These are phyloP conservation scores for Cenchrus purpureus DNA, from an alignment of 176 grass and related monocot species.

Conservation along the genomic window DNA sequence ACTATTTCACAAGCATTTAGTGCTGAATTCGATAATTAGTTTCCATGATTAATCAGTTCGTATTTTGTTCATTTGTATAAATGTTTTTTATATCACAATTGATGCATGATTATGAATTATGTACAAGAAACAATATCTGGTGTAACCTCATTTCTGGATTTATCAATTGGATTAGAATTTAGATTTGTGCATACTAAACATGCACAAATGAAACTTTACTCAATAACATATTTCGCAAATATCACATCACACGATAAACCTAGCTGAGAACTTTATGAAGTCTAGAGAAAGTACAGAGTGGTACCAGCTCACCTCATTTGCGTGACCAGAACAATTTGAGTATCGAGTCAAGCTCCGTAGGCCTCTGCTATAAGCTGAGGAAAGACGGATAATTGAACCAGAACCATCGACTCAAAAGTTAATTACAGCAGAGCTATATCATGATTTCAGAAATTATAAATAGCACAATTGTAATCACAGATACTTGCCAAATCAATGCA, in stretches of 20 bases:
- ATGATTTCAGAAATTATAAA: background rate
- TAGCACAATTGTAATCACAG: constrained; percentile 1
- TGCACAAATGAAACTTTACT: background rate
- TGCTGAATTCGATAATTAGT: background rate
- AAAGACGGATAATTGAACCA: background rate
- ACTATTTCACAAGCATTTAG: background rate
- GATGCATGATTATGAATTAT: background rate
- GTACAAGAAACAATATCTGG: background rate
- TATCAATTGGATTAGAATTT: background rate
- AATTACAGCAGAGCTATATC: background rate
- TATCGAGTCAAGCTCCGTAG: background rate
- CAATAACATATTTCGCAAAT: background rate
- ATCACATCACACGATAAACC: too few species aligned
- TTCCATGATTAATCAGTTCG: background rate
- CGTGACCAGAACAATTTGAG: background rate
- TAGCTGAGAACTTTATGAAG: too few species aligned
- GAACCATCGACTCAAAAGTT: background rate
- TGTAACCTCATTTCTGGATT: background rate
- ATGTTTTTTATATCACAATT: background rate
- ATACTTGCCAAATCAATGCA: constrained; percentile 23
- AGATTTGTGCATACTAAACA: constrained; percentile 17
- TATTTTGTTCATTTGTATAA: background rate
- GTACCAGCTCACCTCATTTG: constrained; percentile 18
- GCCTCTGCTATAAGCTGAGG: background rate
- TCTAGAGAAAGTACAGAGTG: background rate